phyloP scores from a whole-genome alignment of 2,329 filamentous ascomycete genomes.

The Onygena corvina region DNA sequence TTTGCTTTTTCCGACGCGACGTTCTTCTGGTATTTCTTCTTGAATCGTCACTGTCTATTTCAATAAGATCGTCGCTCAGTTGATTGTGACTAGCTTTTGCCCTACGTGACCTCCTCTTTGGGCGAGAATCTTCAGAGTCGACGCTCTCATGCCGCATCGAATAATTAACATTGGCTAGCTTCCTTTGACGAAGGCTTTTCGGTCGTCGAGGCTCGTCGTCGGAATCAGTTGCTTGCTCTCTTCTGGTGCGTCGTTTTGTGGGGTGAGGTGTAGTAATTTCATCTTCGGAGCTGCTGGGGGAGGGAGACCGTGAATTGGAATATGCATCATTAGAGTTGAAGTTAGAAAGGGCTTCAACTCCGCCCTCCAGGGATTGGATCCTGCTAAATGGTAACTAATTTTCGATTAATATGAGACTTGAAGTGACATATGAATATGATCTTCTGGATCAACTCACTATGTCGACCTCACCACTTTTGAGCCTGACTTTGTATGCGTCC shows the following conservation, averaged over 20 bases:
- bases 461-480: conserved; percentile 14
- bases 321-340: conserved; percentile 1
- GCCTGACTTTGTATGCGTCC: conserved; percentile 9
- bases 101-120: background rate
- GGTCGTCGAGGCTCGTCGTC: background rate
- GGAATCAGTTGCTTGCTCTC: background rate
- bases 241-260: background rate
- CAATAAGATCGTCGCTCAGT: background rate
- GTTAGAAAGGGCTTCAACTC: conserved; percentile 4
- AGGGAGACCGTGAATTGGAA: background rate
- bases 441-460: conserved; percentile 2
- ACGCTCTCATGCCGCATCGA: background rate
- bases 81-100: background rate
- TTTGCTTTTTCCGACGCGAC: background rate
- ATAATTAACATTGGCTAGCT: background rate
- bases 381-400: conserved; percentile 7
- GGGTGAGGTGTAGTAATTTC: background rate
- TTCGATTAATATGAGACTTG: background rate
- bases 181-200: conserved; percentile 2
- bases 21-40: background rate
- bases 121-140: background rate
- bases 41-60: background rate
- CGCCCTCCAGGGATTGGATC: conserved; percentile 7
- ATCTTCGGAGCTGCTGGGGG: background rate
- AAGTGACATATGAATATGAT: background rate